These are phyloP conservation scores for Emmonsia crescens DNA, from an alignment of 2,329 filamentous ascomycete species.

Conservation along the genomic window DNA sequence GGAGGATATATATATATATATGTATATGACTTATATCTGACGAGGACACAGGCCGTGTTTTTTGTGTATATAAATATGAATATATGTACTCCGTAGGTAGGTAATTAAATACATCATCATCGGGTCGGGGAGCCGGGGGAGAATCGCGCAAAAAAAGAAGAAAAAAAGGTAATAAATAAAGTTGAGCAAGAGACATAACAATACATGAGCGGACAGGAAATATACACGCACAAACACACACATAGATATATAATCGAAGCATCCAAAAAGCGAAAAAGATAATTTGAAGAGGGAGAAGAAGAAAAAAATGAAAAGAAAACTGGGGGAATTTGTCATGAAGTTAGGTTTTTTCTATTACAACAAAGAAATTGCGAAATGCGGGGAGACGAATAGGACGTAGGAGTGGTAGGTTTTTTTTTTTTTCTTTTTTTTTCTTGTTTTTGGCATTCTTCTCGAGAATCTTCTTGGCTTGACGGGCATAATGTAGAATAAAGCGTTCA, in stretches of 20 bases:
- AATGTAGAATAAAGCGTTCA: background rate
- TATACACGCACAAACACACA: background rate
- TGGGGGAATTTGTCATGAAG: background rate
- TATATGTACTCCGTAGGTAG: background rate
- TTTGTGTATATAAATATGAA: background rate
- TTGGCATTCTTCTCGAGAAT: background rate
- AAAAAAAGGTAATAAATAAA: background rate
- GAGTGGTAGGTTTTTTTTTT: too few relatives aligned
- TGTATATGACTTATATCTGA: too few relatives aligned
- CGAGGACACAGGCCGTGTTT: background rate
- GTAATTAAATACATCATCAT: background rate
- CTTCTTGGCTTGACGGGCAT: background rate
- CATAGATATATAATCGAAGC: background rate
- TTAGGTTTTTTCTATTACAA: background rate
- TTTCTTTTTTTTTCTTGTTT: too few relatives aligned
- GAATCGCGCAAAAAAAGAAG: background rate
- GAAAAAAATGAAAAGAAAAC: background rate
- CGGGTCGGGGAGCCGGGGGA: background rate
- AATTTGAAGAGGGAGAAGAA: too few relatives aligned
- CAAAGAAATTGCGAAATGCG: background rate
- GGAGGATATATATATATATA: background rate
- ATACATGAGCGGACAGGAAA: background rate
- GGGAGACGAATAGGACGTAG: background rate
- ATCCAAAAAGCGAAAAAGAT: background rate
- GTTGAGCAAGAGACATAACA: background rate